Evolutionary conservation across 306 rosid species (phyloP).

Genomic region (Arachis stenosperma): DNA sequence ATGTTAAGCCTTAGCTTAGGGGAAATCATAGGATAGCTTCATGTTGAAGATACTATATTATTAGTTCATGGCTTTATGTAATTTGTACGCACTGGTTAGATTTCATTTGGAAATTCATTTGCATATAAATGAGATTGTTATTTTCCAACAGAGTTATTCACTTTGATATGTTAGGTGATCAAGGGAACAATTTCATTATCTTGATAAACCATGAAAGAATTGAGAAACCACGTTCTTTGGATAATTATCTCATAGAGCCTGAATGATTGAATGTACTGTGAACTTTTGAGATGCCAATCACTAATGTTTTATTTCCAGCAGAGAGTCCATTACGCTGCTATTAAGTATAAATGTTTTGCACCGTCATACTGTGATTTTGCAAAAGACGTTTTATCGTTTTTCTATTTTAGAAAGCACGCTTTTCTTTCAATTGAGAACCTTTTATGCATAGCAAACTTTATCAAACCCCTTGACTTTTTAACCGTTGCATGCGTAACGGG

Average conservation of each 20-base stretch:
- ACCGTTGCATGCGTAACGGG: not conserved
- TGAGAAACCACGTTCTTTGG: not conserved
- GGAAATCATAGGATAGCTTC: not conserved
- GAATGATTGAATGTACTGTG: constrained; percentile 1
- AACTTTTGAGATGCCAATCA: not conserved
- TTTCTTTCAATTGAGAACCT: not conserved
- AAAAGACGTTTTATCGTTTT: not conserved
- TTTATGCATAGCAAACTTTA: not conserved
- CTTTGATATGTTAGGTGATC: constrained; percentile 8
- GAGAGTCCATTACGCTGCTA: not conserved
- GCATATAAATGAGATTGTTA: constrained; percentile 32
- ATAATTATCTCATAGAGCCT: not conserved
- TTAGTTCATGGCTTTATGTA: constrained; percentile 23
- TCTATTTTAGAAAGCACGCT: not conserved
- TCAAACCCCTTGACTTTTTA: constrained; percentile 39
- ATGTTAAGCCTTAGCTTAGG: constrained; percentile 30
- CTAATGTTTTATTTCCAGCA: not conserved
- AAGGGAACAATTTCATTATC: not conserved
- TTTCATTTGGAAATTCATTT: constrained; percentile 39
- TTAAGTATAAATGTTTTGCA: not conserved
- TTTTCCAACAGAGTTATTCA: constrained; percentile 10
- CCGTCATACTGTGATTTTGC: not conserved
- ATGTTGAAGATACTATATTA: not conserved
- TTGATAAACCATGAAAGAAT: not conserved
- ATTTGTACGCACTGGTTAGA: constrained; percentile 33